Evolutionary conservation across 2,329 filamentous ascomycete genomes (phyloP).

Genomic region (Canariomyces notabilis): DNA sequence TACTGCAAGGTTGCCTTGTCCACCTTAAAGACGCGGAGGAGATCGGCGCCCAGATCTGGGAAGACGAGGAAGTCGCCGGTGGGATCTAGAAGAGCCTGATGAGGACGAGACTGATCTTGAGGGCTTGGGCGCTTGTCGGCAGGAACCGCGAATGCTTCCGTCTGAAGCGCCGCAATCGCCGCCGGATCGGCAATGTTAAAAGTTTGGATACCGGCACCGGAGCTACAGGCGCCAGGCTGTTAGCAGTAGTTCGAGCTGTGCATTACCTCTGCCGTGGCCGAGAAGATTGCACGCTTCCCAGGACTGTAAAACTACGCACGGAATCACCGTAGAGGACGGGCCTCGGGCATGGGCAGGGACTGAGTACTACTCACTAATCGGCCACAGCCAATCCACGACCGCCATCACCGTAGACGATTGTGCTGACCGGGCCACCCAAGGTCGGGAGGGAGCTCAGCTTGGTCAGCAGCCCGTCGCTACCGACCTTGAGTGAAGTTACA

Average conservation of each 20-base stretch:
- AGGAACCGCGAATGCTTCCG: constrained; percentile 36
- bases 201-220: constrained; percentile 39
- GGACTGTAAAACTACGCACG: neutral
- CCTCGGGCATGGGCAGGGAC: neutral
- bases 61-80: constrained; percentile 57
- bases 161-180: constrained; percentile 34
- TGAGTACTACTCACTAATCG: constrained; percentile 39
- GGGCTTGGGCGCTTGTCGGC: constrained; percentile 39
- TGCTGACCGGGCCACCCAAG: constrained; percentile 40
- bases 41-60: constrained; percentile 62
- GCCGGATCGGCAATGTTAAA: constrained; percentile 39
- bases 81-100: constrained; percentile 61
- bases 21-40: constrained; percentile 53
- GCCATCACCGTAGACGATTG: constrained; percentile 39
- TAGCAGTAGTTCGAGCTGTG: neutral
- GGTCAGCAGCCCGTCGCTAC: constrained; percentile 35
- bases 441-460: constrained; percentile 34
- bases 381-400: constrained; percentile 38
- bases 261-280: too few relatives aligned
- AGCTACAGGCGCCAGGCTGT: constrained; percentile 26
- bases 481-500: constrained; percentile 39
- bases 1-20: constrained; percentile 42
- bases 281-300: neutral
- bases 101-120: constrained; percentile 57
- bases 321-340: constrained; percentile 15